Evolutionary conservation across 2,329 filamentous ascomycete genomes (phyloP).

Genomic region (Tolypocladium inflatum): DNA sequence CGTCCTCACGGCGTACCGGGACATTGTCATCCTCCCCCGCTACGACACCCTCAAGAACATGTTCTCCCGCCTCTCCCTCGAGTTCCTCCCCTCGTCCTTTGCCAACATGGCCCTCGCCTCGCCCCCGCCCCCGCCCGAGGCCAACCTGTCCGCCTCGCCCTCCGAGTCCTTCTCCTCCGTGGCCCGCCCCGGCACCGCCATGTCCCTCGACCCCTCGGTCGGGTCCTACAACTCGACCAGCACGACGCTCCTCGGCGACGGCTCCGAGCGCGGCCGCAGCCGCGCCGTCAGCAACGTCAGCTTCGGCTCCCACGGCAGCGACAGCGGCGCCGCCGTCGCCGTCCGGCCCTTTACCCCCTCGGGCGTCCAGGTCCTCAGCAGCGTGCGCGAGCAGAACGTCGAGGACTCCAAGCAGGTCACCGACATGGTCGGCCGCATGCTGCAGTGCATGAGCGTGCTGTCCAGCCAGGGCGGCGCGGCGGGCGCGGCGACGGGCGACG

Average conservation of each 20-base stretch:
- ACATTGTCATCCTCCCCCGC: conserved; percentile 77
- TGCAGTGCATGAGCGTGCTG: conserved; percentile 91
- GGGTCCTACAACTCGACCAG: conserved; percentile 72
- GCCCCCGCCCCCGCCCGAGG: conserved; percentile 41
- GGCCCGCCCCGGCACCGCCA: conserved; percentile 61
- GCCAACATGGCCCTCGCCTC: conserved; percentile 43
- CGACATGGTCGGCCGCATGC: conserved; percentile 88
- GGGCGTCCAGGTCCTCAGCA: conserved; percentile 25
- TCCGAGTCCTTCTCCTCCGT: conserved; percentile 35
- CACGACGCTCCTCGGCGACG: conserved; percentile 68
- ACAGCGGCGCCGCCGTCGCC: conserved; percentile 18
- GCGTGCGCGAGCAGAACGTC: conserved; percentile 47
- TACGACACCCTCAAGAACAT: conserved; percentile 84
- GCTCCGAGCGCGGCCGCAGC: conserved; percentile 50
- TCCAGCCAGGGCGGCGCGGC: conserved; percentile 58
- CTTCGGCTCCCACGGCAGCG: conserved; percentile 44
- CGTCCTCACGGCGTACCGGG: conserved; percentile 79
- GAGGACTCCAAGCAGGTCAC: conserved; percentile 73
- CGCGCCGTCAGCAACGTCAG: conserved; percentile 82
- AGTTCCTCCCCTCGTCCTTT: conserved; percentile 54
- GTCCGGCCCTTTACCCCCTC: conserved; percentile 43
- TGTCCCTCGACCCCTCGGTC: conserved; percentile 64
- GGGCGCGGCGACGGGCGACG: conserved; percentile 45
- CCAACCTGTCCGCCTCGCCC: conserved; percentile 41
- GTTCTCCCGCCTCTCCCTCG: conserved; percentile 81